A percentile compares a stretch with the other conserved stretches of the same genome.
phyloP scores from a whole-genome alignment of 768 basidiomycete genomes.

The Amanita exitialis region DNA sequence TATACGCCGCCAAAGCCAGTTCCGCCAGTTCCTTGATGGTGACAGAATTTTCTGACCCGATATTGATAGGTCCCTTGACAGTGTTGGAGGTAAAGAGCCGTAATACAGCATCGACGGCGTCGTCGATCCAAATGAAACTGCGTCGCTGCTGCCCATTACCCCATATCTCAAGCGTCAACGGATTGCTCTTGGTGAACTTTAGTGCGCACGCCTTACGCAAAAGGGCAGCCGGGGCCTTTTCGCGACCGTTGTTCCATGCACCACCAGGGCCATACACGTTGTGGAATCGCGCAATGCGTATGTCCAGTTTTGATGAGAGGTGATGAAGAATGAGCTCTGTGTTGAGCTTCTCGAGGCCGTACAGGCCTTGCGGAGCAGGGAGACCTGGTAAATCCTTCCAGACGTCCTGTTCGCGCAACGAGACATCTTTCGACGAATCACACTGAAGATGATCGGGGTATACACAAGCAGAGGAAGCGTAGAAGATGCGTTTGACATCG shows the following conservation, averaged over 20 bases:
- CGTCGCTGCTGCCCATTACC: conserved; percentile 42
- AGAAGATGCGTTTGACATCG: conserved; percentile 35
- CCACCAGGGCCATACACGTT: conserved; percentile 49
- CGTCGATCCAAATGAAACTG: conserved; percentile 46
- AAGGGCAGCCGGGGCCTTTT: conserved; percentile 50
- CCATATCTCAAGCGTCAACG: conserved; percentile 39
- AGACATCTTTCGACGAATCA: conserved; percentile 21
- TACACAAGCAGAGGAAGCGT: conserved; percentile 51
- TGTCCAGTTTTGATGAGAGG: conserved; percentile 19
- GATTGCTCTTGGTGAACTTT: conserved; percentile 10
- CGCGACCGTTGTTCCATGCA: conserved; percentile 41
- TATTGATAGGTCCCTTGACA: conserved; percentile 28
- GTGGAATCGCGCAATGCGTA: conserved; percentile 46
- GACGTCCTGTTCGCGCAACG: conserved; percentile 36
- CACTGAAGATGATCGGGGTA: conserved; percentile 38
- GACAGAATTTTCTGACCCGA: conserved; percentile 37
- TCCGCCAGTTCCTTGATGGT: conserved; percentile 31
- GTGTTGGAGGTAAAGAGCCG: conserved; percentile 29
- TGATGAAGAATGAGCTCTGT: conserved; percentile 35
- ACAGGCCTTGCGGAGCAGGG: conserved; percentile 42
- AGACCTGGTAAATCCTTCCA: conserved; percentile 19
- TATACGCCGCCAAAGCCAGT: conserved; percentile 25
- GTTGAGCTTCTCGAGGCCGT: conserved; percentile 47
- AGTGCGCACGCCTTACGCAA: conserved; percentile 39
- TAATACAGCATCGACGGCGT: conserved; percentile 41